phyloP scores from a whole-genome alignment of 2,329 filamentous ascomycete genomes.

The Botryotinia calthae region DNA sequence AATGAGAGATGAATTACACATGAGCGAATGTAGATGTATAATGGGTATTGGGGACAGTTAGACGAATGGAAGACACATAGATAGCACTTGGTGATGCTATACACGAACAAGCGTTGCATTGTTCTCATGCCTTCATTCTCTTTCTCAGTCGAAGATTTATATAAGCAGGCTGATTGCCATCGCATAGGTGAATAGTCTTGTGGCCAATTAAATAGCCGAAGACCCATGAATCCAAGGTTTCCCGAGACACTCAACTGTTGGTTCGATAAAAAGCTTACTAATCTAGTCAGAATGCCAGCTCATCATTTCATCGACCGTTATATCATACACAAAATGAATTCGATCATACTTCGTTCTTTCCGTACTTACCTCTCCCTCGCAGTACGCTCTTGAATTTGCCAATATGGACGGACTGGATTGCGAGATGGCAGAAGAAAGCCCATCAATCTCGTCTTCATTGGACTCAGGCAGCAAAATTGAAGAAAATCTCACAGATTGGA shows the following conservation, averaged over 20 bases:
- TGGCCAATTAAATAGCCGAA: too few species aligned
- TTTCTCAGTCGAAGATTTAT: too few species aligned
- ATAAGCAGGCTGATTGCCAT: background rate
- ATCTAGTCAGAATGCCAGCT: too few species aligned
- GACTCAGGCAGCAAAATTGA: background rate
- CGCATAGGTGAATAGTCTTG: background rate
- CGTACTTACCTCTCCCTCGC: too few species aligned
- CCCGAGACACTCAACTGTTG: too few species aligned
- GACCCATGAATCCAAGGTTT: too few species aligned
- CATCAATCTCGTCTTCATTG: background rate
- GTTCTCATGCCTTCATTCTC: rapidly evolving
- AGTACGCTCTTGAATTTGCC: background rate
- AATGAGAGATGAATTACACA: background rate
- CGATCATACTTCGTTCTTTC: too few species aligned
- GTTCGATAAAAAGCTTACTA: too few species aligned
- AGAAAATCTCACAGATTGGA: rapidly evolving
- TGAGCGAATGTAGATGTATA: background rate
- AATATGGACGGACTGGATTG: background rate
- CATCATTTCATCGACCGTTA: too few species aligned
- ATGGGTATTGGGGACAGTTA: background rate
- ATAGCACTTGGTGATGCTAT: too few species aligned
- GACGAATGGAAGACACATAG: rapidly evolving
- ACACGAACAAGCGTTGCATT: too few species aligned
- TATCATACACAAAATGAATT: too few species aligned
- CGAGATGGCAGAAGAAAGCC: background rate